Evolutionary conservation across 495 filamentous ascomycete species (phyloP).

Genomic region (Aspergillus baeticus): DNA sequence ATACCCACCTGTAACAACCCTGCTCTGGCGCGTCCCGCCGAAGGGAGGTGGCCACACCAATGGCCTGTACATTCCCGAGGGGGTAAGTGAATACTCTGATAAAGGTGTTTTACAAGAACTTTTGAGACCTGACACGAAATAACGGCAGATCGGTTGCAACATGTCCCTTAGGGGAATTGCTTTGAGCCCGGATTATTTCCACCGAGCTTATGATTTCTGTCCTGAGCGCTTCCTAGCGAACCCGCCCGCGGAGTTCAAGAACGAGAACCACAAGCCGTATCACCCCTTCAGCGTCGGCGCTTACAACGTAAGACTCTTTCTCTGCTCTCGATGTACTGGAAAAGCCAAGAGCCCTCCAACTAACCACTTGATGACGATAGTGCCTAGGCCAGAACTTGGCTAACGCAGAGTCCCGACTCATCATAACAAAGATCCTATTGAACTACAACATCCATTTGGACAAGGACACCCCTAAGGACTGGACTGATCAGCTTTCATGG

Average conservation of each 20-base stretch:
- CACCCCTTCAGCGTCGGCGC: slow-evolving; percentile 3
- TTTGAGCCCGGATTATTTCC: neutral
- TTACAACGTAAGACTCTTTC: slow-evolving; percentile 5
- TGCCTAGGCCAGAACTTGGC: slow-evolving; percentile 1
- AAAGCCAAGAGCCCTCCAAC: neutral
- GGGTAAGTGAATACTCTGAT: neutral
- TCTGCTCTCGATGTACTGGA: neutral
- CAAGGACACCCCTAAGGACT: neutral
- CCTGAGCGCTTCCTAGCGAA: too few species aligned
- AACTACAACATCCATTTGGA: slow-evolving; percentile 2
- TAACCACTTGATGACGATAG: neutral
- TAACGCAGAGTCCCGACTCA: slow-evolving; percentile 3
- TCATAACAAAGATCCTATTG: neutral
- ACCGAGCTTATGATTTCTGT: too few species aligned
- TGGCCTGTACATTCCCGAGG: too few species aligned
- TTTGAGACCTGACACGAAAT: too few species aligned
- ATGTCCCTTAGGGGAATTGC: neutral
- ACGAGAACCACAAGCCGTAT: neutral
- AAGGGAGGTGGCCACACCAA: neutral
- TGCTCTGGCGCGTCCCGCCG: slow-evolving; percentile 1
- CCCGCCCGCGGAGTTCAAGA: neutral
- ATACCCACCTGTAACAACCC: slow-evolving; percentile 2
- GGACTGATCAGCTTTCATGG: slow-evolving; percentile 4
- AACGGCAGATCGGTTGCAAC: neutral
- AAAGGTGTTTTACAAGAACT: neutral